Base-by-base conservation (phyloP, 768 basidiomycete species). In the Sarcodon aspratus region DNA sequence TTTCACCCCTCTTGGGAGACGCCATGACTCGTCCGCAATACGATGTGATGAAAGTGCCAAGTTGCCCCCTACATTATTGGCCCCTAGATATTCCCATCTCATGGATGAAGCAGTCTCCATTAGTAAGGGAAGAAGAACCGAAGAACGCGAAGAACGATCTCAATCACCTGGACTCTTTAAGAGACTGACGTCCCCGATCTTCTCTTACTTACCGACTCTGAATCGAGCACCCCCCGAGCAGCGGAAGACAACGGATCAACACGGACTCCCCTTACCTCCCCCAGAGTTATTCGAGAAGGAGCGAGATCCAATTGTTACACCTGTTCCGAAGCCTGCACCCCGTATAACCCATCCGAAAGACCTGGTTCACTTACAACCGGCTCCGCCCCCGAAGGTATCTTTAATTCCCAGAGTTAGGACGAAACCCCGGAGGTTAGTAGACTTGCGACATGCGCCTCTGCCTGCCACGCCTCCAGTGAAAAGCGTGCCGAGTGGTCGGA, bases 301-400 rank as follows among this genome's bases (percentile, higher is more conserved):
- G 12, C 74, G 81, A 2, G 73, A 69, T 5, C 82, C 80, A 1
- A 69, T 86, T 11, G 55, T 61, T 11, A 85, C 85, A 0, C 85
- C 84, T 4, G 71, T 64, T 3, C 69, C 78, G 11, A 75, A 70
- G 36, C 73, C 71, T 1, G 50, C 67, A 11, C 69, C 75, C 0
- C 72, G 67, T 53, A 52, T 63, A 1, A 62, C 65, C 9, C 75
- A 71, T 49, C 83, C 83, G 0, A 86, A 78, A 62, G 82, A 85
- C 32, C 69, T 79, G 13, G 81, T 87, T 3, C 64, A 71, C 15
- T 69, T 89, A 9, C 71, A 82, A 34, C 79, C 73, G 10, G 73
- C 76, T 1, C 74, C 79, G 0, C 42, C 50, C 6, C 60, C 59
- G 13, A 57, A 59, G 36, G 57, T 63, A 4, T 71, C 73, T 2